A percentile compares a stretch with the other conserved stretches of the same genome.
These are phyloP conservation scores for Parafenestella ontariensis DNA, from an alignment of 2,329 filamentous ascomycete genomes.

Conservation along the genomic window DNA sequence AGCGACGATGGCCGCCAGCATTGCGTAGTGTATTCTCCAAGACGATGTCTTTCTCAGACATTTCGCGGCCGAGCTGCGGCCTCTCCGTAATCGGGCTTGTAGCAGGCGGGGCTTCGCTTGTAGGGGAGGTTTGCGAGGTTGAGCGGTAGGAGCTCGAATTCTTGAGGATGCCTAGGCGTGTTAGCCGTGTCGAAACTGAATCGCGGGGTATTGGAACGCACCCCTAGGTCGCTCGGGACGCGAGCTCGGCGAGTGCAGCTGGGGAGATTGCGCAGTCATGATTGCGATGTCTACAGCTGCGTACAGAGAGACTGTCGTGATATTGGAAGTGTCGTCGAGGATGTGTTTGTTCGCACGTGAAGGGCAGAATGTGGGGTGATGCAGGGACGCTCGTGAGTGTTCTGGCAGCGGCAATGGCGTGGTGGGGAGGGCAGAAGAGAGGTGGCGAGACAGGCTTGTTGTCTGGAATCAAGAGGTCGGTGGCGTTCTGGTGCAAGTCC, in stretches of 20 bases:
- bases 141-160: slow-evolving; percentile 75
- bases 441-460: slow-evolving; percentile 6
- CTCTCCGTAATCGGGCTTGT: slow-evolving; percentile 45
- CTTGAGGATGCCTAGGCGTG: slow-evolving; percentile 84
- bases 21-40: slow-evolving; percentile 95
- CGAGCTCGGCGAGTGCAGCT: slow-evolving; percentile 43
- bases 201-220: slow-evolving; percentile 24
- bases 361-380: slow-evolving; percentile 9
- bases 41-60: slow-evolving; percentile 85
- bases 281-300: slow-evolving; percentile 4
- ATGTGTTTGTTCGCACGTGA: slow-evolving; percentile 20
- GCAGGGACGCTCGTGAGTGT: slow-evolving; percentile 2
- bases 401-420: background rate
- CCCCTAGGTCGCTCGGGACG: slow-evolving; percentile 55
- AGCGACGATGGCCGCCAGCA: slow-evolving; percentile 85
- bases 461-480: slow-evolving; percentile 11
- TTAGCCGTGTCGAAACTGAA: slow-evolving; percentile 14
- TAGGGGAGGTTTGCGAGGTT: slow-evolving; percentile 56
- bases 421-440: background rate
- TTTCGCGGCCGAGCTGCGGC: slow-evolving; percentile 56
- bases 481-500: background rate
- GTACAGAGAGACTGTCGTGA: slow-evolving; percentile 4
- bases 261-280: slow-evolving; percentile 47
- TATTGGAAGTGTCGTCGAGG: background rate
- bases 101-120: slow-evolving; percentile 45